Conservation (phyloP, 164 flowering plant genomes). For the Echeveria elegans region DNA sequence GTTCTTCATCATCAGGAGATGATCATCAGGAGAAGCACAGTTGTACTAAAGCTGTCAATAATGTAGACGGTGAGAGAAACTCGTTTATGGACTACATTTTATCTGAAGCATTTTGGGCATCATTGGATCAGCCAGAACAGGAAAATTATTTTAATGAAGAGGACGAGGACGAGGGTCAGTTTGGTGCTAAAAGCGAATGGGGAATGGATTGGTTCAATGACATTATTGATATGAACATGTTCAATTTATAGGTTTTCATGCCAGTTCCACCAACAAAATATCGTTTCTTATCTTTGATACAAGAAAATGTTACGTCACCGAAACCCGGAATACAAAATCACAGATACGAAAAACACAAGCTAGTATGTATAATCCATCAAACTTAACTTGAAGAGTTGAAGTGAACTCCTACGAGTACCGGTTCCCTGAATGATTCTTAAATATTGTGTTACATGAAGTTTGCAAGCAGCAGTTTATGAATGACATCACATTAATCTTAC, state of each 20-base stretch:
- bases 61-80: neutral
- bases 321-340: too few relatives aligned
- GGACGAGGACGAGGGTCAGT: neutral
- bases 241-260: neutral
- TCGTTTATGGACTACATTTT: neutral
- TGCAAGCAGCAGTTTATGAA: neutral
- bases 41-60: neutral
- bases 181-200: neutral
- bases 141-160: neutral
- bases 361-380: neutral
- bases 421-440: neutral
- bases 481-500: neutral
- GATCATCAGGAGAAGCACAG: neutral
- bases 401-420: neutral
- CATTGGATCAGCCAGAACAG: neutral
- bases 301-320: neutral
- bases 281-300: neutral
- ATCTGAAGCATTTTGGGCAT: constrained; percentile 2
- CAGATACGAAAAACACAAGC: neutral
- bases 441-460: neutral
- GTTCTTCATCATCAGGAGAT: neutral
- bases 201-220: constrained; percentile 2
- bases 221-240: constrained; percentile 4
- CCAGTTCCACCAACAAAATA: neutral
- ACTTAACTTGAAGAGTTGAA: neutral